Evolutionary conservation across 306 rosid species (phyloP), one percentile per base, ranked within the genome.

Genomic region (Medicago lupulina): DNA sequence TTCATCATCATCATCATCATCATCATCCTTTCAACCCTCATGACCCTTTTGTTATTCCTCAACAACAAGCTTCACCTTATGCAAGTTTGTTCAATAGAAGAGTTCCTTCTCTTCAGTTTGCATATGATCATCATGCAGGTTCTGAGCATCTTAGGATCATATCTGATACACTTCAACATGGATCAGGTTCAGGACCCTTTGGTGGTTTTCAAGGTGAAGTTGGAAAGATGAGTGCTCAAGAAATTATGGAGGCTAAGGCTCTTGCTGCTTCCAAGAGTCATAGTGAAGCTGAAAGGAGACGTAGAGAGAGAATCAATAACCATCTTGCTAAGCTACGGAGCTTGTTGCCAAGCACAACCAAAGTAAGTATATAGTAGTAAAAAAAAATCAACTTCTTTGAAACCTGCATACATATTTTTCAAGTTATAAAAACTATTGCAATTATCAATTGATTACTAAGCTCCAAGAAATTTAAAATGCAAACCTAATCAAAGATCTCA

Each of bases 211-310:
- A 94, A 78, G 85, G 93, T 21, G 97, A 94, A 84, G 36, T 94
- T 28, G 91, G 93, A 0, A 94, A 92, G 84, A 83, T 90, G 92
- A 90, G 88, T 21, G 97, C 97, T 31, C 97, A 94, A 66, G 97
- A 94, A 79, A 91, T 94, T 74, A 92, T 94, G 98, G 98, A 94
- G 64, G 98, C 98, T 36, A 94, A 92, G 79, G 98, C 98, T 6
- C 92, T 94, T 14, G 98, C 98, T 1, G 97, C 97, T 5, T 94
- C 98, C 0, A 94, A 92, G 84, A 90, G 95, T 72, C 98, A 94
- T 44, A 94, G 97, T 61, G 98, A 94, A 77, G 98, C 98, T 55
- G 98, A 94, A 79, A 85, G 98, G 76, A 88, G 97, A 75, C 90
- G 98, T 67, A 85, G 98, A 79, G 98, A 94, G 81, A 87, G 98